Conservation (phyloP, 164 flowering plant species). For the Malania oleifera region DNA sequence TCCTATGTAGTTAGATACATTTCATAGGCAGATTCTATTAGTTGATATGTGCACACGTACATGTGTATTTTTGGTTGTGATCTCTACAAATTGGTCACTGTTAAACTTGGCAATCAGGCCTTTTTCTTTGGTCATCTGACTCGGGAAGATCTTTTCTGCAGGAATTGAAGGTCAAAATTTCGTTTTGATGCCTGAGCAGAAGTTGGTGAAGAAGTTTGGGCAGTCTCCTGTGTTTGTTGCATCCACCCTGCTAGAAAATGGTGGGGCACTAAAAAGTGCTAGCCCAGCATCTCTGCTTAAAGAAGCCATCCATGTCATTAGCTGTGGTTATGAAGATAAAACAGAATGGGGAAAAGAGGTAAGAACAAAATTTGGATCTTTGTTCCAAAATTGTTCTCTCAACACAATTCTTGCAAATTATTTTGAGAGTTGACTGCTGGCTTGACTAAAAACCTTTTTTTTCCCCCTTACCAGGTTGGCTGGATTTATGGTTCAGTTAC, state of each 20-base stretch:
- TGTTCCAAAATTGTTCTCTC: not conserved
- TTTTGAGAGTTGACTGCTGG: not conserved
- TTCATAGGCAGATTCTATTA: not conserved
- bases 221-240: conserved; percentile 70
- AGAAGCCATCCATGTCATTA: conserved; percentile 81
- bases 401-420: no score
- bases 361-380: conserved; percentile 4
- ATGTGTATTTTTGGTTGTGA: not conserved
- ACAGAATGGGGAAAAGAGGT: conserved; percentile 88
- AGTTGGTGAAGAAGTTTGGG: conserved; percentile 65
- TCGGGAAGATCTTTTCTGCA: conserved; percentile 14
- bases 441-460: not conserved
- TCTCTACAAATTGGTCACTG: no score
- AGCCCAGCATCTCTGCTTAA: conserved; percentile 56
- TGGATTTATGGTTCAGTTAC: conserved; percentile 74
- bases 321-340: conserved; percentile 76
- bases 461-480: conserved; percentile 36
- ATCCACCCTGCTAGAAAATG: conserved; percentile 57
- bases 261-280: conserved; percentile 44
- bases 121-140: conserved; percentile 11
- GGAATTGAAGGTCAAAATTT: conserved; percentile 38
- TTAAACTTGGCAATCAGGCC: not conserved
- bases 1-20: no score
- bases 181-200: conserved; percentile 35
- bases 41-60: no score